These are phyloP conservation scores for Cladosporium sp. DNA, from an alignment of 2,329 filamentous ascomycete species.

Conservation along the genomic window DNA sequence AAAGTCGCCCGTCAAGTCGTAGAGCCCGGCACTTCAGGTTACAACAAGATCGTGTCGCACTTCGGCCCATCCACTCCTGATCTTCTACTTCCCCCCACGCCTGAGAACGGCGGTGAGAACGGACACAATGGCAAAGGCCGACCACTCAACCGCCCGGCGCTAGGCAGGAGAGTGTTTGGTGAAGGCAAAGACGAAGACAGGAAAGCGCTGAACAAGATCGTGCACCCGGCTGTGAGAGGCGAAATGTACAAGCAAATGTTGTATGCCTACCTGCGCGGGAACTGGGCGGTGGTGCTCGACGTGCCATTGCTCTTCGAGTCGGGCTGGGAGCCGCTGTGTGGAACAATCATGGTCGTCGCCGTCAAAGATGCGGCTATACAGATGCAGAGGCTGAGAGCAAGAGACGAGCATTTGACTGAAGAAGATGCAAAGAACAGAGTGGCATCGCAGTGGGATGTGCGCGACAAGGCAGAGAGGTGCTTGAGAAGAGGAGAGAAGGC, in stretches of 20 bases:
- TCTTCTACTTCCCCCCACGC: slow-evolving; percentile 66
- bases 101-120: slow-evolving; percentile 44
- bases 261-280: slow-evolving; percentile 69
- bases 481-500: slow-evolving; percentile 61
- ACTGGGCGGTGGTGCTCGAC: slow-evolving; percentile 90
- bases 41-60: slow-evolving; percentile 76
- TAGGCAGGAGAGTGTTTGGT: slow-evolving; percentile 86
- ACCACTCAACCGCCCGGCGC: slow-evolving; percentile 79
- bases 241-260: slow-evolving; percentile 78
- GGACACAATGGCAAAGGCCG: slow-evolving; percentile 64
- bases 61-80: slow-evolving; percentile 84
- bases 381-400: slow-evolving; percentile 71
- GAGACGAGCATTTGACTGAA: slow-evolving; percentile 75
- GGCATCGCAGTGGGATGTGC: slow-evolving; percentile 80
- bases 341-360: slow-evolving; percentile 81
- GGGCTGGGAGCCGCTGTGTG: slow-evolving; percentile 80
- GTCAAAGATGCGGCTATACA: slow-evolving; percentile 78
- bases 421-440: slow-evolving; percentile 89
- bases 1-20: slow-evolving; percentile 89
- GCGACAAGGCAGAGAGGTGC: slow-evolving; percentile 76
- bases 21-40: slow-evolving; percentile 83
- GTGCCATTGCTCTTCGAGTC: slow-evolving; percentile 91
- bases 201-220: slow-evolving; percentile 79
- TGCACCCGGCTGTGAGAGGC: slow-evolving; percentile 83
- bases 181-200: slow-evolving; percentile 72